Conservation (phyloP, 768 basidiomycete genomes). For the Nidula microcarpa region DNA sequence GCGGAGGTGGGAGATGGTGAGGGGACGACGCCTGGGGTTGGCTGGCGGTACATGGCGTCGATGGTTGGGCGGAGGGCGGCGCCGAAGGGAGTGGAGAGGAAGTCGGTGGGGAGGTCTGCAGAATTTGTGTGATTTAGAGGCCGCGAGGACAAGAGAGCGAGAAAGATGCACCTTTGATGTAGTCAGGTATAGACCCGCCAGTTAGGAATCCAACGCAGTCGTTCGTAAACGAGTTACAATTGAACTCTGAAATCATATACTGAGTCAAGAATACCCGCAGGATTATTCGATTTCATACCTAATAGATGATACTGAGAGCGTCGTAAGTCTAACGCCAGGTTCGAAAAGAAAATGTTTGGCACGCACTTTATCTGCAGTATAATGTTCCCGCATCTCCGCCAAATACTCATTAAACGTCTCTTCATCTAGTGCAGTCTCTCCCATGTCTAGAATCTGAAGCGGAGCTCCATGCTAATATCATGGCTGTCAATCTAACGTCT, state of each 20-base stretch:
- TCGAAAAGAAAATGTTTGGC: background rate
- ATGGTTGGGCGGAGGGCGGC: slow-evolving; percentile 85
- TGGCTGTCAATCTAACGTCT: background rate
- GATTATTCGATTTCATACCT: slow-evolving; percentile 36
- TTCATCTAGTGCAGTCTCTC: slow-evolving; percentile 77
- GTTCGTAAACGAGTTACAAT: slow-evolving; percentile 93
- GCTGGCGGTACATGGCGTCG: slow-evolving; percentile 80
- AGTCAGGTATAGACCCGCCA: slow-evolving; percentile 74
- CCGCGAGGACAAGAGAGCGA: too few relatives aligned
- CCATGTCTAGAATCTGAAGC: slow-evolving; percentile 67
- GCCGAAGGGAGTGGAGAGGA: slow-evolving; percentile 88
- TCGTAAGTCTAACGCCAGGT: too few relatives aligned
- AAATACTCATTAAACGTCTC: slow-evolving; percentile 87
- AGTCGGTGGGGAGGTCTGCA: slow-evolving; percentile 74
- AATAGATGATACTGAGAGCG: slow-evolving; percentile 73
- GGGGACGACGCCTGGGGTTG: slow-evolving; percentile 40
- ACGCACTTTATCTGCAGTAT: slow-evolving; percentile 85
- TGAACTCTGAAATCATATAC: slow-evolving; percentile 59
- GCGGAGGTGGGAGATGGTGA: slow-evolving; percentile 22
- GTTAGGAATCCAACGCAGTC: slow-evolving; percentile 87
- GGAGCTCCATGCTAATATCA: slow-evolving; percentile 68
- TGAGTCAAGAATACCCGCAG: background rate
- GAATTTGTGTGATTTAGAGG: background rate
- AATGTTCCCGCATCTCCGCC: slow-evolving; percentile 67
- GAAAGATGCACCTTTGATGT: slow-evolving; percentile 66